A percentile compares a stretch with the other conserved stretches of the same genome.
These are phyloP conservation scores for Silene conica DNA, from an alignment of 148 eudicot species.

Conservation along the genomic window DNA sequence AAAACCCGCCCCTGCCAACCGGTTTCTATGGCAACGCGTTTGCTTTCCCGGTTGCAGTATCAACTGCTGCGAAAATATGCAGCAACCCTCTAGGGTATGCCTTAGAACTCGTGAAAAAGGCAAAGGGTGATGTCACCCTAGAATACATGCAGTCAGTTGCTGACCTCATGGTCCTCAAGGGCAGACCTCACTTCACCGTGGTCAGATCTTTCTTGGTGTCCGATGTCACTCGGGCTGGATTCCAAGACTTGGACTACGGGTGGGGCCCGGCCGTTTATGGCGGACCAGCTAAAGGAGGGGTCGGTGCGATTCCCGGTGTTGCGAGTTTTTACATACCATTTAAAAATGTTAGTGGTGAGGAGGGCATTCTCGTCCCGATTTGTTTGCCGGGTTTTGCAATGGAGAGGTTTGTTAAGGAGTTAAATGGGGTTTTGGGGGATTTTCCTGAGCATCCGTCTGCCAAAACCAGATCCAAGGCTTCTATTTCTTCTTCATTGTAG, in stretches of 20 bases:
- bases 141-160: slow-evolving; percentile 41
- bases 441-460: not conserved
- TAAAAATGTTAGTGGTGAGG: slow-evolving; percentile 24
- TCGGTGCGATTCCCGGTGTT: slow-evolving; percentile 23
- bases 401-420: slow-evolving; percentile 24
- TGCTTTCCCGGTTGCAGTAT: not conserved
- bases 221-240: slow-evolving; percentile 27
- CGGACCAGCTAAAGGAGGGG: slow-evolving; percentile 27
- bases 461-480: not conserved
- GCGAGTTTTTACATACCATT: slow-evolving; percentile 24
- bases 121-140: slow-evolving; percentile 32
- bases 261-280: slow-evolving; percentile 41
- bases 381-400: slow-evolving; percentile 30
- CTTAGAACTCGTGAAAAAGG: slow-evolving; percentile 32
- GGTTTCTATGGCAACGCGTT: slow-evolving; percentile 7
- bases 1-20: slow-evolving; percentile 4
- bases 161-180: slow-evolving; percentile 36
- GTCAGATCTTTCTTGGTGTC: slow-evolving; percentile 28
- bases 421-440: slow-evolving; percentile 18
- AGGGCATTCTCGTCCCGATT: slow-evolving; percentile 30
- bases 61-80: slow-evolving; percentile 13
- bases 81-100: slow-evolving; percentile 36
- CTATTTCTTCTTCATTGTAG: slow-evolving; percentile 23
- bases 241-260: slow-evolving; percentile 34
- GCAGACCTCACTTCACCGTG: slow-evolving; percentile 27